Percentiles rank a stretch among this genome's conserved stretches.
Conservation (phyloP, 2,329 filamentous ascomycete genomes). For the Celoporthe dispersa region DNA sequence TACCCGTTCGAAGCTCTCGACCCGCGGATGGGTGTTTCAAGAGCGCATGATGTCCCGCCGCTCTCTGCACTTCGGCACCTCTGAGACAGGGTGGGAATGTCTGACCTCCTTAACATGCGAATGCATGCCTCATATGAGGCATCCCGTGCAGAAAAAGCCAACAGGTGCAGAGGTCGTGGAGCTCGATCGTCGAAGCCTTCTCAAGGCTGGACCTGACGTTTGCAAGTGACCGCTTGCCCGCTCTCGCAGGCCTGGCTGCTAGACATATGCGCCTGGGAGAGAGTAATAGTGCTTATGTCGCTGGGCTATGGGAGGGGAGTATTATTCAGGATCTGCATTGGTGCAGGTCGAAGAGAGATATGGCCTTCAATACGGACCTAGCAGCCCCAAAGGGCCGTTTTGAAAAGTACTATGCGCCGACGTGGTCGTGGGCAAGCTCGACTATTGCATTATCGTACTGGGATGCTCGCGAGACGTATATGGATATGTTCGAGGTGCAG, state of each 20-base stretch:
- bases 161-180: neutral
- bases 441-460: neutral
- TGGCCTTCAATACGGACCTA: neutral
- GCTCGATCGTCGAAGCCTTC: neutral
- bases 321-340: neutral
- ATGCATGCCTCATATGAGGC: neutral
- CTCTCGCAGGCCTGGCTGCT: neutral
- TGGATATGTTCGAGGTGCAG: neutral
- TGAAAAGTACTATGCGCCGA: neutral
- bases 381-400: neutral
- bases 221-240: neutral
- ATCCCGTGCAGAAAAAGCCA: neutral
- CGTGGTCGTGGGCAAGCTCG: neutral
- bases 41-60: slow-evolving; percentile 25
- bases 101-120: neutral
- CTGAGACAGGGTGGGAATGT: slow-evolving; percentile 19
- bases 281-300: neutral
- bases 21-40: slow-evolving; percentile 23
- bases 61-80: slow-evolving; percentile 13
- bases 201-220: neutral
- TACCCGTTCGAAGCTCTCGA: neutral
- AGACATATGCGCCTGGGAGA: neutral
- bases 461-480: neutral
- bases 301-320: neutral
- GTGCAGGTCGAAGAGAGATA: neutral